A percentile compares a stretch with the other conserved stretches of the same genome.
phyloP scores from a whole-genome alignment of 306 rosid genomes.

The Sechiopsis laciniata region DNA sequence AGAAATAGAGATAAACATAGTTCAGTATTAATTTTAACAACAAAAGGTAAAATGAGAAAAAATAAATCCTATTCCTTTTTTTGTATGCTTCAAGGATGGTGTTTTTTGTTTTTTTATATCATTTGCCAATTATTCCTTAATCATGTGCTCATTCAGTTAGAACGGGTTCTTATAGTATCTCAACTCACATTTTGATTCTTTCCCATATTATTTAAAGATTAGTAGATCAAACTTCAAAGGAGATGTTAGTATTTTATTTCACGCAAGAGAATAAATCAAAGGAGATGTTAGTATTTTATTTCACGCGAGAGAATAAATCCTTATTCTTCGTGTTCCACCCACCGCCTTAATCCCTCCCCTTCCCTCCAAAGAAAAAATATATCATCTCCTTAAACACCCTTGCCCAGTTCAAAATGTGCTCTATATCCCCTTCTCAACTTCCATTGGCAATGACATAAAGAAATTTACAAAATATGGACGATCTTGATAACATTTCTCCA shows the following conservation, averaged over 20 bases:
- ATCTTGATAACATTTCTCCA: neutral
- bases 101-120: neutral
- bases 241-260: too few species aligned
- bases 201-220: neutral
- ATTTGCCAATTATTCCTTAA: neutral
- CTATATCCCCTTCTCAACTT: neutral
- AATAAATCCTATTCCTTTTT: neutral
- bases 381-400: neutral
- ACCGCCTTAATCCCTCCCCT: neutral
- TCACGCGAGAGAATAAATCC: neutral
- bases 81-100: neutral
- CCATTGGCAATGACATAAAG: neutral
- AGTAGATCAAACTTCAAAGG: neutral
- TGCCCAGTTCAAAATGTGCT: conserved; percentile 5
- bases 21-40: neutral
- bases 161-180: neutral
- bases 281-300: neutral
- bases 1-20: neutral
- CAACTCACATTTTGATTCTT: neutral
- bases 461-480: neutral
- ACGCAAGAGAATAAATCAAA: too few species aligned
- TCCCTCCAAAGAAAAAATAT: neutral
- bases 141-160: neutral
- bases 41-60: neutral
- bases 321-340: neutral